Percentiles rank a stretch among this genome's conserved stretches.
Evolutionary conservation across 768 basidiomycete species (phyloP).

Genomic region (Phaeotremella skinneri): DNA sequence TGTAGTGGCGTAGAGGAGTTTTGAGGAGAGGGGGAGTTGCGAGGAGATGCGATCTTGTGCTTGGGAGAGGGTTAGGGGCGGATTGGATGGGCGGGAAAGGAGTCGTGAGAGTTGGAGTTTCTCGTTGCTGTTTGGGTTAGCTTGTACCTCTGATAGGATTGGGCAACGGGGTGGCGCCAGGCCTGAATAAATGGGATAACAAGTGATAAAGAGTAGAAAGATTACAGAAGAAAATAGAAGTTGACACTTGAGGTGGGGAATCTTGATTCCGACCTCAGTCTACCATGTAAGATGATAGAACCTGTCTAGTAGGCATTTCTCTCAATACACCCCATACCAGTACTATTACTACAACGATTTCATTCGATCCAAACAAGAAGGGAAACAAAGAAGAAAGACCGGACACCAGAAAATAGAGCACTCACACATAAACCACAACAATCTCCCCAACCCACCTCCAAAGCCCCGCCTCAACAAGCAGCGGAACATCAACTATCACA

Average conservation of each 20-base stretch:
- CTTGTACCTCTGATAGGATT: not conserved
- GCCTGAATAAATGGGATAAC: too few species aligned
- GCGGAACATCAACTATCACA: conserved; percentile 83
- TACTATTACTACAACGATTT: too few species aligned
- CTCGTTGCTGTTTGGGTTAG: conserved; percentile 61
- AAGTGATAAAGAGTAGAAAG: too few species aligned
- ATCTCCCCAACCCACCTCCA: conserved; percentile 80
- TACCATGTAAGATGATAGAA: too few species aligned
- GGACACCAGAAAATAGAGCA: not conserved
- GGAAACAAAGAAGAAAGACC: not conserved
- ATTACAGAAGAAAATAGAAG: too few species aligned
- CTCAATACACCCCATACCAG: too few species aligned
- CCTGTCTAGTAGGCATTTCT: too few species aligned
- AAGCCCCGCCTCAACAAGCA: conserved; percentile 83
- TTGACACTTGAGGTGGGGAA: too few species aligned
- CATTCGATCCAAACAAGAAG: conserved; percentile 3
- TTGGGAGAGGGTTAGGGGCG: conserved; percentile 60
- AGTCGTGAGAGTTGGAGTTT: conserved; percentile 81
- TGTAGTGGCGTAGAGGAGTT: conserved; percentile 77
- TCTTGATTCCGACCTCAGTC: too few species aligned
- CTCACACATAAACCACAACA: conserved; percentile 87
- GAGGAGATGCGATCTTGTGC: conserved; percentile 73
- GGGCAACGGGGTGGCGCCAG: not conserved
- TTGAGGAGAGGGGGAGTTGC: conserved; percentile 74
- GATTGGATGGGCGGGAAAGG: conserved; percentile 59